phyloP scores from a whole-genome alignment of 805 yeast genomes.

The Candida mattraensis region DNA sequence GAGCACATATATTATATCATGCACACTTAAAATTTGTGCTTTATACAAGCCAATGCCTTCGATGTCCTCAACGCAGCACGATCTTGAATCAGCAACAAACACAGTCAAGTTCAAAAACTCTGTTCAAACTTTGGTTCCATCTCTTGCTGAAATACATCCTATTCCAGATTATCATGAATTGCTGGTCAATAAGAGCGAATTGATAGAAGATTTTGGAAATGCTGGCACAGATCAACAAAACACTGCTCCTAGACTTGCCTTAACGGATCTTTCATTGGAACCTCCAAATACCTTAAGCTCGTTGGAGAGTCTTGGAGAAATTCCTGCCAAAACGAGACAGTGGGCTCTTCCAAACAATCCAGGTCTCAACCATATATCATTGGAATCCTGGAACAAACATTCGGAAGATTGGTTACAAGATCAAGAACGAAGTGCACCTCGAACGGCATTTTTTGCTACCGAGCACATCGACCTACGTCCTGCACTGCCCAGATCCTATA shows the following conservation, averaged over 20 bases:
- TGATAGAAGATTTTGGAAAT: too few species aligned
- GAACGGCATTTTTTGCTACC: slow-evolving; percentile 11
- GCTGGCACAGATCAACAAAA: too few species aligned
- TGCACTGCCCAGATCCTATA: slow-evolving; percentile 17
- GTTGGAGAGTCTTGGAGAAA: slow-evolving; percentile 20
- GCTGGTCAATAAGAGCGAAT: too few species aligned
- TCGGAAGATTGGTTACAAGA: slow-evolving; percentile 22
- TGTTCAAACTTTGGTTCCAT: slow-evolving; percentile 22
- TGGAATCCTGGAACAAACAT: slow-evolving; percentile 31
- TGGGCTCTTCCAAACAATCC: slow-evolving; percentile 18
- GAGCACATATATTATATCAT: slow-evolving; percentile 1
- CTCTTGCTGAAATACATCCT: slow-evolving; percentile 10
- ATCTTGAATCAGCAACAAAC: slow-evolving; percentile 6
- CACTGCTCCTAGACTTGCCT: too few species aligned
- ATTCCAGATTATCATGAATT: slow-evolving; percentile 6
- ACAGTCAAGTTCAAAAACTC: slow-evolving; percentile 18
- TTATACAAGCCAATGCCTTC: too few species aligned
- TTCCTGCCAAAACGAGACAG: slow-evolving; percentile 21
- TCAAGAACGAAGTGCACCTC: slow-evolving; percentile 22
- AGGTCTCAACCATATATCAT: slow-evolving; percentile 24
- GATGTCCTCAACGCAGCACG: too few species aligned
- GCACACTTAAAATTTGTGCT: not conserved
- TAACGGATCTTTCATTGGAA: too few species aligned
- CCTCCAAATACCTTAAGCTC: not conserved
- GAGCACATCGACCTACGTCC: slow-evolving; percentile 11